Base-by-base conservation (phyloP, 768 basidiomycete species). In the Lactarius deliciosus region DNA sequence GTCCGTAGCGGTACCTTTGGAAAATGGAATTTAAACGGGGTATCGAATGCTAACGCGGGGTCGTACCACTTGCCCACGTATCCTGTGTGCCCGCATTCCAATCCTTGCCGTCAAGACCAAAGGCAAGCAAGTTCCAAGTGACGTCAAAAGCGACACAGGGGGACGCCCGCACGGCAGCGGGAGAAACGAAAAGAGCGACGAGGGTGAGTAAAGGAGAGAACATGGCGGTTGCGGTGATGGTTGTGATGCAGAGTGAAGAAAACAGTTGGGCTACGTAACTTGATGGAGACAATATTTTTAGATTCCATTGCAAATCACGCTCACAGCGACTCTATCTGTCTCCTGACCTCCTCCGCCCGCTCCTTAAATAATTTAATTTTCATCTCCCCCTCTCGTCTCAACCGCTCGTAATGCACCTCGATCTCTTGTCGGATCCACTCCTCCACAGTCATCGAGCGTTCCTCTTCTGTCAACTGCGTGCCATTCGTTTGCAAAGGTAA, bases 381-480 rank as follows among this genome's bases (percentile, higher is more conserved):
- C 68, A 76, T 76, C 70, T 81, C 81, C 4, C 83, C 87, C 66
- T 87, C 84, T 56, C 71, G 71, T 75, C 79, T 75, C 72, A 88
- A 80, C 64, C 81, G 84, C 69, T 88, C 85, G 70, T 84, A 86
- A 75, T 92, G 83, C 56, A 84, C 75, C 69, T 81, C 81, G 74
- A 92, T 89, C 77, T 94, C 91, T 70, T 85, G 83, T 63, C 88
- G 81, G 65, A 94, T 86, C 85, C 91, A 91, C 72, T 94, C 85
- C 72, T 94, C 92, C 57, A 95, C 82, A 0, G 91, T 90, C 90
- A 94, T 88, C 22, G 81, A 77, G 66, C 87, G 79, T 74, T 94
- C 90, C 22, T 84, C 84, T 55, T 89, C 88, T 7, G 81, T 85
- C 47, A 91, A 78, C 28, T 69, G 68, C 15, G 65, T 43, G 13